Base-by-base conservation (phyloP, 192 early-diverging fungal species). In the Mortierella hygrophila region DNA sequence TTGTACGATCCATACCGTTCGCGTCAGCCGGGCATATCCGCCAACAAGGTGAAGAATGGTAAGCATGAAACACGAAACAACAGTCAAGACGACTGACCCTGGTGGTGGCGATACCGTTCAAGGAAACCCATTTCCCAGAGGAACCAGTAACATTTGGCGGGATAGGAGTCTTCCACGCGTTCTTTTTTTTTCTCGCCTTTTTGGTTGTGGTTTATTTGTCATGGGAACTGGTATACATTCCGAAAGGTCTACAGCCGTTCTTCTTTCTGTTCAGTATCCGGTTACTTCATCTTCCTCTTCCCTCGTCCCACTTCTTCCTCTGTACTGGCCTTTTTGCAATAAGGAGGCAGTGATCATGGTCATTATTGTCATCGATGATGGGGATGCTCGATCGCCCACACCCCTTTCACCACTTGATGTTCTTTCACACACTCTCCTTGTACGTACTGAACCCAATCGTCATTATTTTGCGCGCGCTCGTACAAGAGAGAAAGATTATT, bases 11-110 rank as follows among this genome's bases (percentile, higher is more conserved):
- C 82, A 29, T 84, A 84, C 72, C 82, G 82, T 29, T 78, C 82
- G 42, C 82, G 82, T 26, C 82, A 84, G 20, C 77, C 77, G 47
- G 77, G 74, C 52, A 70, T 86, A 10, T 80, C 84, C 15, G 84
- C 79, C 71, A 81, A 77, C 72, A 77, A 79, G 63, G 78, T 86
- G 21, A 86, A 86, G 42, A 86, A 68, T 68, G 84, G 84, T 86
- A 81, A 81, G 78, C 49, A 21, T 15, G n/a, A 41, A 26, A 15
- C 20, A 46, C 8, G 13, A 46, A 8, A 46, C 26, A 46, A 29
- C 26, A 23, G 42, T 29, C 44, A 26, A 46, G 11, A 16, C 20
- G 69, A 42, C 8, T 35, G 8, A 70, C 38, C 35, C 20, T 42
- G 69, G 69, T 40, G 6, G 8, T 70, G 69, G 69, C 23, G 21